Percentiles rank a stretch among this genome's conserved stretches.
These are phyloP conservation scores for Irpex rosettiformis DNA, from an alignment of 1,284 basidiomycete species.

Conservation along the genomic window DNA sequence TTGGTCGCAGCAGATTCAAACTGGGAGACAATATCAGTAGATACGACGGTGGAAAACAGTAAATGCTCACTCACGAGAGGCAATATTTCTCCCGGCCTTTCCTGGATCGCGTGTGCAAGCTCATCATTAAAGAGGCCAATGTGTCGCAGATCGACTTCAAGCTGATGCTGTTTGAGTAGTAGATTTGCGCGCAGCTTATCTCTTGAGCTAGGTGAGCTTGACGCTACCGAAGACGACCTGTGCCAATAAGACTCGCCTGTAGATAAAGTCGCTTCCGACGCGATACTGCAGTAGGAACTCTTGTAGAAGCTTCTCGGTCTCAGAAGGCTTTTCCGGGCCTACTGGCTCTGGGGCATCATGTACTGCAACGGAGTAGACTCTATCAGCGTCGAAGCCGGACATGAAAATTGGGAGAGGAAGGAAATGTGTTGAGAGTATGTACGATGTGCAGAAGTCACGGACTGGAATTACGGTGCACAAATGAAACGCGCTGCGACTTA, in stretches of 20 bases:
- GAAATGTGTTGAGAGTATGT: too few relatives aligned
- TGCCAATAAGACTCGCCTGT: conserved; percentile 50
- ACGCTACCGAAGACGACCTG: too few relatives aligned
- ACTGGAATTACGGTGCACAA: too few relatives aligned
- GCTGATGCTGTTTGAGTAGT: conserved; percentile 85
- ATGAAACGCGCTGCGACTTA: conserved; percentile 13
- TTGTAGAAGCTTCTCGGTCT: conserved; percentile 75
- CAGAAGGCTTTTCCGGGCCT: conserved; percentile 68
- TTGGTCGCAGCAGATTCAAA: conserved; percentile 87
- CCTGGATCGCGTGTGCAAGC: conserved; percentile 87
- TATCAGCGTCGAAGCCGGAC: conserved; percentile 75
- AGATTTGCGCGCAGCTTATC: conserved; percentile 90
- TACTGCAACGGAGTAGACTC: conserved; percentile 76
- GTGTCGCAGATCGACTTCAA: conserved; percentile 93
- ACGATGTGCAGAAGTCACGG: too few relatives aligned
- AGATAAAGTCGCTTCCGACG: conserved; percentile 85
- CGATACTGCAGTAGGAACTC: conserved; percentile 88
- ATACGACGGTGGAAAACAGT: neutral
- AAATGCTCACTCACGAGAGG: conserved; percentile 63
- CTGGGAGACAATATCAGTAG: conserved; percentile 35
- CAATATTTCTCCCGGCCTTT: conserved; percentile 85
- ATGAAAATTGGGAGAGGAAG: conserved; percentile 23
- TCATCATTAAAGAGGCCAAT: conserved; percentile 92
- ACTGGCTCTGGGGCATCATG: conserved; percentile 53
- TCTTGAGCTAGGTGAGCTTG: too few relatives aligned